Conservation (phyloP, 129 eudicot genomes). For the Escallonia rubra region DNA sequence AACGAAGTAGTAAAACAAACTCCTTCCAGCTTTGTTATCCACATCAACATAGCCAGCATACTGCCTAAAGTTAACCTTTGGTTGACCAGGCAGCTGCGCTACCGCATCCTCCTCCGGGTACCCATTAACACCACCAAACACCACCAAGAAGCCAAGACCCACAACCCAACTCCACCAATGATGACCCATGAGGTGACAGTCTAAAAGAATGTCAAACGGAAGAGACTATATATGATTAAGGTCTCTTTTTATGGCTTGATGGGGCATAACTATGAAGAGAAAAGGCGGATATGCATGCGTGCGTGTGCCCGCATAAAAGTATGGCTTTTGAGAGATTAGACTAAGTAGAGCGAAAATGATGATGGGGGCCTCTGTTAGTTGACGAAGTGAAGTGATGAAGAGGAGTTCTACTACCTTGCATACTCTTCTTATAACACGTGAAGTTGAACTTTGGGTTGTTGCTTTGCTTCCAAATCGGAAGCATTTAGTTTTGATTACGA, state of each 20-base stretch:
- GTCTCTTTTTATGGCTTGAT: neutral
- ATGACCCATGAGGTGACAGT: neutral
- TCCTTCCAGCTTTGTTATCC: conserved; percentile 26
- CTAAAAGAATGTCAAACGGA: neutral
- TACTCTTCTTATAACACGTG: no score
- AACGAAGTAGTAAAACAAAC: conserved; percentile 27
- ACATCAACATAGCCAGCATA: conserved; percentile 31
- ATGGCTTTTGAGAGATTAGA: neutral
- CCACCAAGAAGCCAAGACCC: neutral
- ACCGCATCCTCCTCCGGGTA: conserved; percentile 20
- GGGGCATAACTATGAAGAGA: neutral
- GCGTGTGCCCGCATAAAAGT: neutral
- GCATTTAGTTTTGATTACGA: no score
- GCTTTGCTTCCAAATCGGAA: no score
- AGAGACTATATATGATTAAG: neutral
- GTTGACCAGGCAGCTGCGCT: conserved; percentile 24
- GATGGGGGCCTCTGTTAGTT: no score
- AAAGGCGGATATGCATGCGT: neutral
- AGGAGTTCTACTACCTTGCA: no score
- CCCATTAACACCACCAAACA: conserved; percentile 11
- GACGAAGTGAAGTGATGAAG: neutral
- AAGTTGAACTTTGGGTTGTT: no score
- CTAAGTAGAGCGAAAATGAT: neutral
- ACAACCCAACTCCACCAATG: no score
- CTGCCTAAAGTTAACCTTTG: conserved; percentile 21